These are phyloP conservation scores for Hawksworthiomyces lignivorus DNA, from an alignment of 2,329 filamentous ascomycete species.

Conservation along the genomic window DNA sequence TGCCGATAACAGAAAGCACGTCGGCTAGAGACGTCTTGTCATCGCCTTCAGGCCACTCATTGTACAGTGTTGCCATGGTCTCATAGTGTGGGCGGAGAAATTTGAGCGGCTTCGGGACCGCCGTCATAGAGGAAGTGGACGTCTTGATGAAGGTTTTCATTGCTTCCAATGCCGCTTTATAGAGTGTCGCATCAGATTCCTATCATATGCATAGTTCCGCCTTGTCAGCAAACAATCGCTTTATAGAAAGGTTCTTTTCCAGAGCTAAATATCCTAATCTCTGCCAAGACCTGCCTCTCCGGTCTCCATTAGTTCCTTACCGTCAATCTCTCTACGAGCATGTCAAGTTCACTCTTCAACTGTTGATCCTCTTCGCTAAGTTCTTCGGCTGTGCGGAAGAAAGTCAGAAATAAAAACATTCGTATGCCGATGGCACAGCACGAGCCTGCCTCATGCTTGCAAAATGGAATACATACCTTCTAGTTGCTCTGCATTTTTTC, in stretches of 20 bases:
- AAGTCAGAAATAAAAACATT: background rate
- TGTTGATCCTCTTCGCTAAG: constrained; percentile 97
- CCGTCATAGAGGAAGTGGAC: constrained; percentile 98
- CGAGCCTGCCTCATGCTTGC: too few species aligned
- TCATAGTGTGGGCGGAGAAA: constrained; percentile 97
- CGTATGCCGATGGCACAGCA: too few species aligned
- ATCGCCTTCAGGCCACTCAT: constrained; percentile 75
- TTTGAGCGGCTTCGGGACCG: constrained; percentile 95
- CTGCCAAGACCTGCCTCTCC: too few species aligned
- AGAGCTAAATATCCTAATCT: too few species aligned
- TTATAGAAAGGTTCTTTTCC: too few species aligned
- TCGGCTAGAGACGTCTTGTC: constrained; percentile 89
- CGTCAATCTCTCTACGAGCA: constrained; percentile 92
- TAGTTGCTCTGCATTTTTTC: constrained; percentile 65
- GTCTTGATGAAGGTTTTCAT: constrained; percentile 99
- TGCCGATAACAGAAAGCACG: constrained; percentile 92
- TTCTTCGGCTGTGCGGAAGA: constrained; percentile 56
- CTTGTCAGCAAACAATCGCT: too few species aligned
- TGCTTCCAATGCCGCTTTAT: constrained; percentile 85
- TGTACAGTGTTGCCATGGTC: constrained; percentile 77
- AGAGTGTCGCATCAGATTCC: constrained; percentile 81
- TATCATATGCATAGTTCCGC: constrained; percentile 27
- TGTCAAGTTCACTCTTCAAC: constrained; percentile 94
- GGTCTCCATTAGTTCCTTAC: too few species aligned
- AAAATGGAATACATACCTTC: constrained; percentile 31